phyloP scores from a whole-genome alignment of 148 eudicot species.

The Cornus suecica region DNA sequence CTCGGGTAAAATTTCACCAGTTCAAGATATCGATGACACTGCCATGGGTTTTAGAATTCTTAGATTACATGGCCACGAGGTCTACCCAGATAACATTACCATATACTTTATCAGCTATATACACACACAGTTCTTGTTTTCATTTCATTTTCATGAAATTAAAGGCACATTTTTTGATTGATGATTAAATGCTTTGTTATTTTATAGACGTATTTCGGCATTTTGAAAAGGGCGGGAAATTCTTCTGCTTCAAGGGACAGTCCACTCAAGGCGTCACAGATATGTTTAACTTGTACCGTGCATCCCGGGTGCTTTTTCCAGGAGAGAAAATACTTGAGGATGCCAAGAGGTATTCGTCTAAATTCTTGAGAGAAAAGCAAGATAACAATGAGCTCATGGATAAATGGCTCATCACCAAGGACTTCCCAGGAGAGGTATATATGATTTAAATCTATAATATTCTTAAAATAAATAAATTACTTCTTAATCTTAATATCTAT shows the following conservation, averaged over 20 bases:
- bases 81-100: conserved; percentile 50
- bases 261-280: conserved; percentile 76
- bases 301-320: conserved; percentile 51
- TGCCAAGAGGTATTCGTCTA: conserved; percentile 40
- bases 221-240: conserved; percentile 64
- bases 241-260: conserved; percentile 71
- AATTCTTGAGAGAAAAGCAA: conserved; percentile 35
- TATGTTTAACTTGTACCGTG: conserved; percentile 64
- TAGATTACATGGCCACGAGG: conserved; percentile 62
- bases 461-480: too few relatives aligned
- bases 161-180: background rate
- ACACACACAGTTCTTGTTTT: too few relatives aligned
- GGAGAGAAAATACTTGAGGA: conserved; percentile 56
- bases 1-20: conserved; percentile 72
- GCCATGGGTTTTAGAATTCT: conserved; percentile 84
- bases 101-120: too few relatives aligned
- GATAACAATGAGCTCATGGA: conserved; percentile 44
- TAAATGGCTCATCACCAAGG: conserved; percentile 65
- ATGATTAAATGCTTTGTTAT: background rate
- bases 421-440: conserved; percentile 60
- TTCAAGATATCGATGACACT: conserved; percentile 82
- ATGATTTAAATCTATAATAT: too few relatives aligned
- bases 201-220: conserved; percentile 62
- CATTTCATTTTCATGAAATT: too few relatives aligned
- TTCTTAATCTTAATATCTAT: too few relatives aligned